Percentiles rank a stretch among this genome's conserved stretches.
These are phyloP conservation scores for Daldinia decipiens DNA, from an alignment of 495 filamentous ascomycete genomes.

Conservation along the genomic window DNA sequence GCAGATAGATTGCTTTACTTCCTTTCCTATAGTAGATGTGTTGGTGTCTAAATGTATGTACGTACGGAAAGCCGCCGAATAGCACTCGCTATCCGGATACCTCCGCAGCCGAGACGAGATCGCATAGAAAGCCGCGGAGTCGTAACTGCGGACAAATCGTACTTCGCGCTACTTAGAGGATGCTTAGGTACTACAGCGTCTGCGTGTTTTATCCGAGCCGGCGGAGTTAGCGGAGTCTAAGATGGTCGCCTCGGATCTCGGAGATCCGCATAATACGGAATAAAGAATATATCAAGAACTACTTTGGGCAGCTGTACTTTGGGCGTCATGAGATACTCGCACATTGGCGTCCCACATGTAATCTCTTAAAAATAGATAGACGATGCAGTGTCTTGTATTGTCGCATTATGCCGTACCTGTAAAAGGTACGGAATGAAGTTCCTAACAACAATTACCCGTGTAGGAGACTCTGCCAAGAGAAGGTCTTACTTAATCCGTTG, in stretches of 20 bases:
- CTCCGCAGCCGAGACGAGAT: slow-evolving; percentile 12
- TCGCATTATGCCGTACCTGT: background rate
- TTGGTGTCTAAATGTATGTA: slow-evolving; percentile 24
- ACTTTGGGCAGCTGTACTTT: too few relatives aligned
- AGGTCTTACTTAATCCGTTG: background rate
- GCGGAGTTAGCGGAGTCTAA: slow-evolving; percentile 14
- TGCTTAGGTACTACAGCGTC: background rate
- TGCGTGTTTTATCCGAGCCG: slow-evolving; percentile 33
- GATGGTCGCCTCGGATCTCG: slow-evolving; percentile 35
- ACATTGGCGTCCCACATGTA: background rate
- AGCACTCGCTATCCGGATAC: slow-evolving; percentile 8
- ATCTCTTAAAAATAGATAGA: background rate
- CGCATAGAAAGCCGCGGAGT: background rate
- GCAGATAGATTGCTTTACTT: slow-evolving; percentile 12
- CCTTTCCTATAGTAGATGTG: slow-evolving; percentile 8
- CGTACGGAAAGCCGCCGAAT: slow-evolving; percentile 22
- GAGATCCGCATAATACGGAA: slow-evolving; percentile 34
- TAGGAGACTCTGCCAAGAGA: background rate
- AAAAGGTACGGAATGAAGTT: background rate
- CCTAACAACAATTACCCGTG: background rate
- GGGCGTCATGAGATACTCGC: background rate
- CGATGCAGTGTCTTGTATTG: too few relatives aligned
- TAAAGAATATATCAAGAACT: slow-evolving; percentile 8
- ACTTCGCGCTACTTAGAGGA: background rate
- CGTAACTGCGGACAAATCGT: background rate